Percentiles rank a stretch among this genome's conserved stretches.
Conservation (phyloP, 495 filamentous ascomycete genomes). For the Daldinia grandis region DNA sequence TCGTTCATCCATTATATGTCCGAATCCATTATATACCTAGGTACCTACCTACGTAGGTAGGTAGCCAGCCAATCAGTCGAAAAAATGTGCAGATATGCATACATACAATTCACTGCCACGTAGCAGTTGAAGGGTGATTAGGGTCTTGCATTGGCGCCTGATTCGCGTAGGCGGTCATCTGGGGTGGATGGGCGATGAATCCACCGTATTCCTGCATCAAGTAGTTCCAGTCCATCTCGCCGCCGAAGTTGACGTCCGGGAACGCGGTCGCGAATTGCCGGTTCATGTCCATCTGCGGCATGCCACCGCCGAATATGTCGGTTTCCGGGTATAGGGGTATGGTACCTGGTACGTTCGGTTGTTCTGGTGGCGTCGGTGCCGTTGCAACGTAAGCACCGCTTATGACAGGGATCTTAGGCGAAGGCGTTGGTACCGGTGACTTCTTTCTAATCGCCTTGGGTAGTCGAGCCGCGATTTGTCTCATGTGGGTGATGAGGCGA, state of each 20-base stretch:
- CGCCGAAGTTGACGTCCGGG: constrained; percentile 51
- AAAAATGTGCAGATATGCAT: constrained; percentile 1
- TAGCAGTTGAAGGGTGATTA: constrained; percentile 9
- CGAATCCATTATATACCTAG: constrained; percentile 1
- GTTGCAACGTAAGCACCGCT: constrained; percentile 36
- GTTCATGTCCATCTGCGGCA: constrained; percentile 39
- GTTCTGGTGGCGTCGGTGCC: constrained; percentile 29
- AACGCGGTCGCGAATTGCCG: constrained; percentile 44
- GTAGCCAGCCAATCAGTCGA: not conserved
- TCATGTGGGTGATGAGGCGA: constrained; percentile 52
- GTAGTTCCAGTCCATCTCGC: constrained; percentile 57
- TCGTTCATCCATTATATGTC: not conserved
- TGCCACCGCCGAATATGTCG: constrained; percentile 37
- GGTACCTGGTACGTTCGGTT: constrained; percentile 19
- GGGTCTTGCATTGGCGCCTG: constrained; percentile 32
- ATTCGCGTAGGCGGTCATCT: constrained; percentile 37
- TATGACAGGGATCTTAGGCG: constrained; percentile 42
- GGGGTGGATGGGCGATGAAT: constrained; percentile 39
- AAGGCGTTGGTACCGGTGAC: constrained; percentile 42
- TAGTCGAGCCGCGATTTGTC: constrained; percentile 43
- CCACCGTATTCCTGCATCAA: constrained; percentile 54
- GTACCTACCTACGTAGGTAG: too few species aligned
- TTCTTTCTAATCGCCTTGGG: constrained; percentile 40
- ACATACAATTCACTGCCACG: constrained; percentile 28
- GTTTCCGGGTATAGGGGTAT: constrained; percentile 34